Conservation (phyloP, 306 rosid species). For the Vachellia collinsii region DNA sequence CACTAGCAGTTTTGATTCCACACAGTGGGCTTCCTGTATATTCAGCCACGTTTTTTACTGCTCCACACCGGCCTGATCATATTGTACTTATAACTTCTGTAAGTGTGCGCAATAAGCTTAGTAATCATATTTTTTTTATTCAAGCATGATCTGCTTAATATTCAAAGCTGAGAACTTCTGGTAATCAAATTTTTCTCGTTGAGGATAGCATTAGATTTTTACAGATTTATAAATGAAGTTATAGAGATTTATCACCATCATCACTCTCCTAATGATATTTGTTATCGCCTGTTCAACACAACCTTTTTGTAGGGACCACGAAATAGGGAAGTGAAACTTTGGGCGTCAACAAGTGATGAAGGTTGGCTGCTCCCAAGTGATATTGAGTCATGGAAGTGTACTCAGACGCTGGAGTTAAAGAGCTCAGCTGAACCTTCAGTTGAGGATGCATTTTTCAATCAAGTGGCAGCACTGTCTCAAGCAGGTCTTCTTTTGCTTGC, state of each 20-base stretch:
- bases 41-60: constrained; percentile 85
- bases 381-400: constrained; percentile 89
- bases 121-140: neutral
- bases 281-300: constrained; percentile 16
- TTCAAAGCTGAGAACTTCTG: constrained; percentile 3
- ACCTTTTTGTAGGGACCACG: constrained; percentile 70
- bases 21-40: constrained; percentile 87
- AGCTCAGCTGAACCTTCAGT: constrained; percentile 76
- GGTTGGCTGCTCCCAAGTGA: constrained; percentile 95
- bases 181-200: constrained; percentile 18
- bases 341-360: constrained; percentile 88
- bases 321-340: constrained; percentile 91
- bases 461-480: constrained; percentile 83
- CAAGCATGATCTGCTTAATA: constrained; percentile 2
- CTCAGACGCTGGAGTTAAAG: constrained; percentile 82
- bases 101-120: constrained; percentile 37
- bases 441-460: constrained; percentile 94
- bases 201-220: neutral
- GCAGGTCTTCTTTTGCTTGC: constrained; percentile 98
- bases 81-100: constrained; percentile 92
- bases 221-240: neutral
- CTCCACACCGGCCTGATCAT: constrained; percentile 89
- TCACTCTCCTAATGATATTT: constrained; percentile 25
- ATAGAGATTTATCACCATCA: neutral
- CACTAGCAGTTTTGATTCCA: constrained; percentile 80